These are phyloP conservation scores for Nakazawaea holstii DNA, from an alignment of 805 yeast genomes.

Conservation along the genomic window DNA sequence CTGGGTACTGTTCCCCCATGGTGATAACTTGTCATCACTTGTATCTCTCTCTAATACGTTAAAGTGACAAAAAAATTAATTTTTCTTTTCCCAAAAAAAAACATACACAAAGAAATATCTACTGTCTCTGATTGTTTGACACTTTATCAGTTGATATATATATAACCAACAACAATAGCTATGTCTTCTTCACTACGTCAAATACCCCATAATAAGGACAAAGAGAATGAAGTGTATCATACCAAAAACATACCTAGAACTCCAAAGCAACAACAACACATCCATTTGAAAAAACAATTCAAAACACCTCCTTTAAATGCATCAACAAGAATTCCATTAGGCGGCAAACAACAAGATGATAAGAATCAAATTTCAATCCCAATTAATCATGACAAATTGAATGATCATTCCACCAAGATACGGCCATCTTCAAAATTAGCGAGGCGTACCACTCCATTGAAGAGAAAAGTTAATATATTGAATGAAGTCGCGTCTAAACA, in stretches of 20 bases:
- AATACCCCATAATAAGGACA: neutral
- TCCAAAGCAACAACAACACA: neutral
- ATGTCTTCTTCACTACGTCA: neutral
- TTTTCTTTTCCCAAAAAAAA: neutral
- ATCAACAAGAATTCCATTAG: neutral
- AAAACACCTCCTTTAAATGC: constrained; percentile 7
- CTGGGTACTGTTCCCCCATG: neutral
- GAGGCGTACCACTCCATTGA: neutral
- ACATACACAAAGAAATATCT: neutral
- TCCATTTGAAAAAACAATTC: neutral
- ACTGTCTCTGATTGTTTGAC: too few relatives aligned
- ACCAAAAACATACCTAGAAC: neutral
- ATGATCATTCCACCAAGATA: neutral
- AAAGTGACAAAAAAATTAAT: neutral
- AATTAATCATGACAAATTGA: neutral
- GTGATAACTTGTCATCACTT: neutral
- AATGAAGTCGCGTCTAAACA: neutral
- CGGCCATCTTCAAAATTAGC: neutral
- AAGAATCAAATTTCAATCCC: neutral
- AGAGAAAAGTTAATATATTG: neutral
- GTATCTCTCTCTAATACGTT: neutral
- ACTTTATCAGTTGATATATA: too few relatives aligned
- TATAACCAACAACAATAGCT: neutral
- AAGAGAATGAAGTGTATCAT: constrained; percentile 1
- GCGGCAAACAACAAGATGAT: neutral